phyloP scores from a whole-genome alignment of 768 basidiomycete species.

The Kwoniella bestiolae region DNA sequence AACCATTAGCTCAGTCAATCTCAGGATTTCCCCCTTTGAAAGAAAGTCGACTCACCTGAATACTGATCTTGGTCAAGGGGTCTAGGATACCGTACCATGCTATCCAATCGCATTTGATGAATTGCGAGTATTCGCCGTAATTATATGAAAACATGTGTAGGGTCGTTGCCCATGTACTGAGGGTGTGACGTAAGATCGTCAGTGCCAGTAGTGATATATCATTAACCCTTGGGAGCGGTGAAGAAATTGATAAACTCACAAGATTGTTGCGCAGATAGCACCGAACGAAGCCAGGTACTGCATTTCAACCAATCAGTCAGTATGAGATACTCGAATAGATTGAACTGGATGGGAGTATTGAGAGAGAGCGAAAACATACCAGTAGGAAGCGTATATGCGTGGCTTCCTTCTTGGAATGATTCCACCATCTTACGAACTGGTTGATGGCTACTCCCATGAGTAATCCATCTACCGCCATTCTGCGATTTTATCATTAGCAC shows the following conservation, averaged over 20 bases:
- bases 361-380: constrained; percentile 1
- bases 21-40: neutral
- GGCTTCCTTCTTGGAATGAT: constrained; percentile 12
- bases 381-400: constrained; percentile 18
- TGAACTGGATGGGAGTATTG: too few species aligned
- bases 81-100: constrained; percentile 27
- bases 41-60: constrained; percentile 14
- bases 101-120: constrained; percentile 25
- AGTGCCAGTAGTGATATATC: neutral
- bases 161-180: constrained; percentile 24
- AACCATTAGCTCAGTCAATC: neutral
- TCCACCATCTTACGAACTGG: constrained; percentile 19
- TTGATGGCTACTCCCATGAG: constrained; percentile 15
- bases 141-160: constrained; percentile 23
- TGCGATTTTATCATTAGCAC: neutral
- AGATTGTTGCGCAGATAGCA: constrained; percentile 17
- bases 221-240: neutral
- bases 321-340: neutral
- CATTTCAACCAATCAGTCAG: neutral
- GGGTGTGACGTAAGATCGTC: neutral
- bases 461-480: constrained; percentile 17
- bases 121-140: constrained; percentile 21
- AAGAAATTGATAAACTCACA: constrained; percentile 9
- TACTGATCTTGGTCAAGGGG: constrained; percentile 25
- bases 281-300: constrained; percentile 25